Conservation (phyloP, 2,329 filamentous ascomycete species). For the Claviceps cyperi region DNA sequence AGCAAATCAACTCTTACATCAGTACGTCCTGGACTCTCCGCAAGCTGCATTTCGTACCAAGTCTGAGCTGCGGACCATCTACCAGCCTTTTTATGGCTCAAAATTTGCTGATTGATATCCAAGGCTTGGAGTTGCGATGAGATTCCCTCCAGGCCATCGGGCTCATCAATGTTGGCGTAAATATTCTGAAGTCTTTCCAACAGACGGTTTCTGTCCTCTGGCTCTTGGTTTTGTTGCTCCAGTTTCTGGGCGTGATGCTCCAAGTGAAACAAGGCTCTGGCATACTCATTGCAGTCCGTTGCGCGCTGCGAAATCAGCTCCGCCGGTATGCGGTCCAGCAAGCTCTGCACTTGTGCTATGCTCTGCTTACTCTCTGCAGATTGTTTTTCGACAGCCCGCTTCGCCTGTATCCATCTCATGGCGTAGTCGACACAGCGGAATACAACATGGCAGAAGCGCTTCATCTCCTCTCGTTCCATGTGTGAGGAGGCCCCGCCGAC, state of each 20-base stretch:
- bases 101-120: slow-evolving; percentile 85
- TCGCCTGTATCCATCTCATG: slow-evolving; percentile 76
- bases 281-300: slow-evolving; percentile 86
- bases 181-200: slow-evolving; percentile 78
- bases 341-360: slow-evolving; percentile 32
- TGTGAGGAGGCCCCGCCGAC: slow-evolving; percentile 37
- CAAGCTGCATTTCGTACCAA: slow-evolving; percentile 89
- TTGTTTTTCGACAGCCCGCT: slow-evolving; percentile 24
- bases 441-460: slow-evolving; percentile 78
- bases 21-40: slow-evolving; percentile 59
- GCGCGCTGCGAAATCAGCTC: slow-evolving; percentile 67
- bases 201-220: slow-evolving; percentile 45
- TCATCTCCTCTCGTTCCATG: slow-evolving; percentile 57
- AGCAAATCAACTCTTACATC: slow-evolving; percentile 74
- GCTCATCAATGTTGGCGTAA: slow-evolving; percentile 94
- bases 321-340: slow-evolving; percentile 51
- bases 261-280: slow-evolving; percentile 83
- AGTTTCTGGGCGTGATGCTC: slow-evolving; percentile 66
- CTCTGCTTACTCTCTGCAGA: slow-evolving; percentile 30
- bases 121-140: slow-evolving; percentile 73
- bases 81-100: slow-evolving; percentile 85
- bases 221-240: slow-evolving; percentile 28
- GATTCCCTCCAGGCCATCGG: slow-evolving; percentile 89
- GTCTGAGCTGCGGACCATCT: slow-evolving; percentile 90
- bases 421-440: slow-evolving; percentile 87